These are phyloP conservation scores for Phytophthora lateralis DNA, from an alignment of 352 stramenopile species.

Conservation along the genomic window DNA sequence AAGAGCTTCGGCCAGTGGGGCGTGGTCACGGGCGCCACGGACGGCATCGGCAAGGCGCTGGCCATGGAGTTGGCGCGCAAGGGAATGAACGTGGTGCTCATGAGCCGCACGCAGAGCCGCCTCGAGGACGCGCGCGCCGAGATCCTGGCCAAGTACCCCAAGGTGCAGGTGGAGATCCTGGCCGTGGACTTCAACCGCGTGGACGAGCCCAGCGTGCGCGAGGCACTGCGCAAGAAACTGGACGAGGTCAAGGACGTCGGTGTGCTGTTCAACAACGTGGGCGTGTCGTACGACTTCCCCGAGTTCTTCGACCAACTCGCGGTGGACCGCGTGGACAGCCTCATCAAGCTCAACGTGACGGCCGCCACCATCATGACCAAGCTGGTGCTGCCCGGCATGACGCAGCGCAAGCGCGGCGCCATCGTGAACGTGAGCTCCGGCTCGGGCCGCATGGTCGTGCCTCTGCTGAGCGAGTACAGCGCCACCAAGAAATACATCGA, in stretches of 20 bases:
- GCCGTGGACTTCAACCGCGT: conserved; percentile 96
- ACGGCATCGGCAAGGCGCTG: conserved; percentile 92
- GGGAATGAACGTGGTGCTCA: conserved; percentile 97
- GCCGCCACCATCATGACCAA: conserved; percentile 84
- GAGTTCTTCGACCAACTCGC: conserved; percentile 97
- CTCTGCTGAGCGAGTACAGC: conserved; percentile 96
- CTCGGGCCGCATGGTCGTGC: conserved; percentile 94
- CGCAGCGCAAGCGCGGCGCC: conserved; percentile 92
- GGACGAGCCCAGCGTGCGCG: conserved; percentile 70
- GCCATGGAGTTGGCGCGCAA: conserved; percentile 96
- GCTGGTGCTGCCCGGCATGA: conserved; percentile 93
- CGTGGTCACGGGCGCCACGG: conserved; percentile 97
- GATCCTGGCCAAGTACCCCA: conserved; percentile 93
- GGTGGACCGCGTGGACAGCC: conserved; percentile 90
- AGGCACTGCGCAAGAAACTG: conserved; percentile 56
- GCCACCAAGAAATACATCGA: conserved; percentile 98
- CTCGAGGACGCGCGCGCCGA: conserved; percentile 93
- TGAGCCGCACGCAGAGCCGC: conserved; percentile 97
- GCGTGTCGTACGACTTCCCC: conserved; percentile 98
- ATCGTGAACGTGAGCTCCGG: conserved; percentile 98
- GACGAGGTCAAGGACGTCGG: conserved; percentile 92
- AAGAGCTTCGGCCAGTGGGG: conserved; percentile 97
- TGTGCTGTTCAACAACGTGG: conserved; percentile 99
- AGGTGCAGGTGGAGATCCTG: conserved; percentile 85
- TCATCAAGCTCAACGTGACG: conserved; percentile 92